A percentile compares a stretch with the other conserved stretches of the same genome.
Conservation (phyloP, 2,329 filamentous ascomycete genomes). For the Paracoccidioides lutzii region DNA sequence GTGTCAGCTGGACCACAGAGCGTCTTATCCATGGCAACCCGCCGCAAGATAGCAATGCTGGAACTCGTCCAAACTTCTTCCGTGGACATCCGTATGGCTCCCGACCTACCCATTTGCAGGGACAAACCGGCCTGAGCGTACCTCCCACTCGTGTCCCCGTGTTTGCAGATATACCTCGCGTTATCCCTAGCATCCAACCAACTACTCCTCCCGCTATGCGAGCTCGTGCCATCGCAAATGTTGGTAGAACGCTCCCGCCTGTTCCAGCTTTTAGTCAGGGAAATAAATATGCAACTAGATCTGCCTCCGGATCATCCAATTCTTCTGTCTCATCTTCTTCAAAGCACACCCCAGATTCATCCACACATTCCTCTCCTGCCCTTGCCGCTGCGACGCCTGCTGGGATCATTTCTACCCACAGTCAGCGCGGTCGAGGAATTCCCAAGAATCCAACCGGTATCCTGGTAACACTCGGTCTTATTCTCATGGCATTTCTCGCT, state of each 20-base stretch:
- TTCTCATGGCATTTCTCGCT: not conserved
- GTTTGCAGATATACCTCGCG: not conserved
- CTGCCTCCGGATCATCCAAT: not conserved
- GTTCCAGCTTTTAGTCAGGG: not conserved
- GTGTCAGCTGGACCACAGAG: conserved; percentile 12
- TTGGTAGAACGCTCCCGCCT: not conserved
- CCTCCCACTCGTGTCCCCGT: not conserved
- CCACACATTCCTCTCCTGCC: not conserved
- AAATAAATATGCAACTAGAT: no score
- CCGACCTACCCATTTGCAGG: not conserved
- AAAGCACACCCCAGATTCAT: not conserved
- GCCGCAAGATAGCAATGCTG: not conserved
- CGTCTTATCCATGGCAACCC: conserved; percentile 5
- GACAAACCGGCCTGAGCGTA: not conserved
- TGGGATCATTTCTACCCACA: not conserved
- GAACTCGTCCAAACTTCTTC: not conserved
- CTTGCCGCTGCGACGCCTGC: not conserved
- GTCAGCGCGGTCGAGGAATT: not conserved
- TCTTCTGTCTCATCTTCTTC: not conserved
- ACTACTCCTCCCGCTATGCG: not conserved
- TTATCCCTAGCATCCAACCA: not conserved
- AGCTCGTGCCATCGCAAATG: not conserved
- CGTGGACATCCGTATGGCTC: not conserved
- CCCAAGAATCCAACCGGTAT: not conserved
- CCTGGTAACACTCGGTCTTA: not conserved